These are phyloP conservation scores for Omphalotus olearius DNA, from an alignment of 1,284 basidiomycete species.

Conservation along the genomic window DNA sequence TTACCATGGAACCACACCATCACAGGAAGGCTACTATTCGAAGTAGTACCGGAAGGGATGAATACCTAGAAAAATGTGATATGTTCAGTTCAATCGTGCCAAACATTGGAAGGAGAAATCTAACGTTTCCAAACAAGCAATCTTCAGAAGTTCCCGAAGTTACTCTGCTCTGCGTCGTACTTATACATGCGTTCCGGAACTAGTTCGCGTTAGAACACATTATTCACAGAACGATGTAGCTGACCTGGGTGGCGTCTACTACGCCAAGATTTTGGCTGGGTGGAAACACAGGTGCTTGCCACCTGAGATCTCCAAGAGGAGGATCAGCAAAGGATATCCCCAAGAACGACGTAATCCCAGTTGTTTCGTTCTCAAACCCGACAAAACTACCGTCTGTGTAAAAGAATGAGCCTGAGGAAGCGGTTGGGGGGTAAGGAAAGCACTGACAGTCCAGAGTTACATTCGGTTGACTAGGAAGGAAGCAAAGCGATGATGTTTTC, in stretches of 20 bases:
- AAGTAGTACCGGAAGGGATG: slow-evolving; percentile 23
- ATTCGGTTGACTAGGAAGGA: not conserved
- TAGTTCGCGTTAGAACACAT: slow-evolving; percentile 12
- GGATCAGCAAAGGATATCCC: slow-evolving; percentile 37
- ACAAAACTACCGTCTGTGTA: slow-evolving; percentile 31
- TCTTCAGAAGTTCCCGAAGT: slow-evolving; percentile 31
- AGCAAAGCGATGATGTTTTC: not conserved
- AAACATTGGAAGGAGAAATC: not conserved
- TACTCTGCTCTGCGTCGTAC: slow-evolving; percentile 19
- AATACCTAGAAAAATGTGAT: slow-evolving; percentile 23
- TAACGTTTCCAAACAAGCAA: slow-evolving; percentile 38
- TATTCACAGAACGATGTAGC: not conserved
- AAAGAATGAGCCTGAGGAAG: not conserved
- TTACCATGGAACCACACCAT: slow-evolving; percentile 34
- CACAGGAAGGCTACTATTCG: slow-evolving; percentile 26
- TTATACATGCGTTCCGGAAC: slow-evolving; percentile 27
- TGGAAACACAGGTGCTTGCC: slow-evolving; percentile 34
- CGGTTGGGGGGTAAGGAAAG: not conserved
- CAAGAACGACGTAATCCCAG: slow-evolving; percentile 28
- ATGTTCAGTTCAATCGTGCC: not conserved
- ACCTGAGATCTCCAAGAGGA: slow-evolving; percentile 32
- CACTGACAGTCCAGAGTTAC: slow-evolving; percentile 12
- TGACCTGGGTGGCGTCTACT: slow-evolving; percentile 31
- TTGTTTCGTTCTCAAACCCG: slow-evolving; percentile 25
- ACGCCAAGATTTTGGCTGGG: slow-evolving; percentile 30